Conservation (phyloP, 1,284 basidiomycete genomes). For the Cryptococcus deneoformans region DNA sequence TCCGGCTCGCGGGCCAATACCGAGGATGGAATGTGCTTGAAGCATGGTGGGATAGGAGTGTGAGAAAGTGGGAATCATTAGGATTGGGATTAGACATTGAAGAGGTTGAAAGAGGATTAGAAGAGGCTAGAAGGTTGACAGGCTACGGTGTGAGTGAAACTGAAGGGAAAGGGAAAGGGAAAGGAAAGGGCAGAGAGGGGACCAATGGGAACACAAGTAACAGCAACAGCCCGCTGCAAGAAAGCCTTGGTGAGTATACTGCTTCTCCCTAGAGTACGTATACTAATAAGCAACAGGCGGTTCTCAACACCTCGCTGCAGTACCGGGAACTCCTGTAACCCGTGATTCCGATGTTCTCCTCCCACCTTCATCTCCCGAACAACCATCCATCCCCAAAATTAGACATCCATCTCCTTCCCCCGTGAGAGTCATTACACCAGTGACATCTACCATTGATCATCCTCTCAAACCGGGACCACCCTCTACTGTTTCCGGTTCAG, state of each 20-base stretch:
- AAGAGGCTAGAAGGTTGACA: conserved; percentile 34
- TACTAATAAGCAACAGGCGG: conserved; percentile 27
- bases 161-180: conserved; percentile 11
- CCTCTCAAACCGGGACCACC: conserved; percentile 21
- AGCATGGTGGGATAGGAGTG: conserved; percentile 82
- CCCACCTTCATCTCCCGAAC: conserved; percentile 38
- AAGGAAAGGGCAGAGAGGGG: conserved; percentile 23
- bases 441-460: conserved; percentile 30
- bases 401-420: conserved; percentile 27
- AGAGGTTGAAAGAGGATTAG: conserved; percentile 41
- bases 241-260: conserved; percentile 37
- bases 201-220: conserved; percentile 29
- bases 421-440: conserved; percentile 34
- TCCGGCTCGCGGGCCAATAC: conserved; percentile 72
- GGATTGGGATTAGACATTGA: conserved; percentile 60
- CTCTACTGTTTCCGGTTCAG: neutral
- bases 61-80: conserved; percentile 75
- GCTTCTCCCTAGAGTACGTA: conserved; percentile 12
- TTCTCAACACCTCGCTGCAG: conserved; percentile 30
- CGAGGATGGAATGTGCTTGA: conserved; percentile 86
- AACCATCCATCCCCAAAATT: conserved; percentile 25
- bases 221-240: conserved; percentile 32
- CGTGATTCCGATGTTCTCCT: conserved; percentile 39
- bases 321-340: conserved; percentile 36
- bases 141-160: conserved; percentile 11